Evolutionary conservation across 495 filamentous ascomycete genomes (phyloP).

Genomic region (Talaromyces ruber): DNA sequence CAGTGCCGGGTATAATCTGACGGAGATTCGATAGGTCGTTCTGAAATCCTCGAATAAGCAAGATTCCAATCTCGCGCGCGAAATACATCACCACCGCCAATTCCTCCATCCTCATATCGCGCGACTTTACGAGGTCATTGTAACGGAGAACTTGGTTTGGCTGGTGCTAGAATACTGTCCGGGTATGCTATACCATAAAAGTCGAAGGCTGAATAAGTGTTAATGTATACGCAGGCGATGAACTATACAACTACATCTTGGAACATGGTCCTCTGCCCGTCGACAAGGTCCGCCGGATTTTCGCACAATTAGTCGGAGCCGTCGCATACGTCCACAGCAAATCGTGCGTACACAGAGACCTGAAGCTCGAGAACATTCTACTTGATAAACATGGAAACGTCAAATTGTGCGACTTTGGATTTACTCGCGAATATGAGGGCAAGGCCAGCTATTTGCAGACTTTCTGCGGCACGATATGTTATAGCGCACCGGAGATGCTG

Average conservation of each 20-base stretch:
- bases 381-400: slow-evolving; percentile 97
- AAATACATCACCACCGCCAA: slow-evolving; percentile 97
- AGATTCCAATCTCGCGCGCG: slow-evolving; percentile 88
- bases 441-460: slow-evolving; percentile 93
- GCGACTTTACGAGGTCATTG: slow-evolving; percentile 92
- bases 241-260: slow-evolving; percentile 92
- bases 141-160: slow-evolving; percentile 92
- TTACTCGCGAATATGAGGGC: slow-evolving; percentile 94
- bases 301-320: slow-evolving; percentile 90
- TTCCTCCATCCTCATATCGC: slow-evolving; percentile 98
- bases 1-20: background rate
- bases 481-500: slow-evolving; percentile 96
- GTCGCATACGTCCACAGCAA: slow-evolving; percentile 94
- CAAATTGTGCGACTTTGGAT: slow-evolving; percentile 98
- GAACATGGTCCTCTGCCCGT: slow-evolving; percentile 74
- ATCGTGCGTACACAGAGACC: slow-evolving; percentile 90
- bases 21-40: slow-evolving; percentile 58
- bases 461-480: slow-evolving; percentile 96
- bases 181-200: slow-evolving; percentile 49
- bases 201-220: background rate
- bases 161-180: slow-evolving; percentile 94
- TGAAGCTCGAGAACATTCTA: slow-evolving; percentile 96
- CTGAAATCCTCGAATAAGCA: slow-evolving; percentile 96
- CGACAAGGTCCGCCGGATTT: slow-evolving; percentile 90
- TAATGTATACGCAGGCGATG: slow-evolving; percentile 59